A percentile compares a stretch with the other conserved stretches of the same genome.
phyloP scores from a whole-genome alignment of 805 yeast genomes.

The Zygoascus ofunaensis region DNA sequence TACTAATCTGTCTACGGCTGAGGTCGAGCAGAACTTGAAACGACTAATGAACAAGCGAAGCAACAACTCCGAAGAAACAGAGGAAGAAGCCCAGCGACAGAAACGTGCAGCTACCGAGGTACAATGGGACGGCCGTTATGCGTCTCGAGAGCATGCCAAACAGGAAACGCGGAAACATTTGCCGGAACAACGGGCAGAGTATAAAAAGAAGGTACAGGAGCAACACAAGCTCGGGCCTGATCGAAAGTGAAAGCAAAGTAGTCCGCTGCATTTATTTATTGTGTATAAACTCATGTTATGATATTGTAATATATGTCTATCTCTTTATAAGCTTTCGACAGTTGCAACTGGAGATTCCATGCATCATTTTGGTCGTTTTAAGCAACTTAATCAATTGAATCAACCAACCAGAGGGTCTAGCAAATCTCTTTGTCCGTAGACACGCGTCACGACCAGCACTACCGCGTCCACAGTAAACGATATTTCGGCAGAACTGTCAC shows the following conservation, averaged over 20 bases:
- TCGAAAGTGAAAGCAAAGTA: neutral
- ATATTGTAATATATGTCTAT: too few species aligned
- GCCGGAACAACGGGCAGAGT: neutral
- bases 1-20: conserved; percentile 28
- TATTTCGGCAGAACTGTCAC: neutral
- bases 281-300: neutral
- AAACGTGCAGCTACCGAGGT: conserved; percentile 14
- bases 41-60: conserved; percentile 27
- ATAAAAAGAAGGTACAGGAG: neutral
- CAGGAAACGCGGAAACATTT: conserved; percentile 12
- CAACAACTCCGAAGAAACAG: neutral
- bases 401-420: neutral
- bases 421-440: neutral
- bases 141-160: conserved; percentile 16
- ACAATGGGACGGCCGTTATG: conserved; percentile 21
- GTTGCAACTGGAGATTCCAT: too few species aligned
- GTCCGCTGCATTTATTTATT: neutral
- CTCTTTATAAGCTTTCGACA: too few species aligned
- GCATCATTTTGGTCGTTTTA: too few species aligned
- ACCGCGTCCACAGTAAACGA: neutral
- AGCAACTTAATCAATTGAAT: too few species aligned
- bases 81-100: conserved; percentile 10
- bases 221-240: conserved; percentile 1
- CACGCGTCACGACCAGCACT: neutral
- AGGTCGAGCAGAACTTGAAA: conserved; percentile 31